Percentiles rank a stretch among this genome's conserved stretches.
Evolutionary conservation across 768 basidiomycete genomes (phyloP).

Genomic region (Cystobasidiopsis lactophilus): DNA sequence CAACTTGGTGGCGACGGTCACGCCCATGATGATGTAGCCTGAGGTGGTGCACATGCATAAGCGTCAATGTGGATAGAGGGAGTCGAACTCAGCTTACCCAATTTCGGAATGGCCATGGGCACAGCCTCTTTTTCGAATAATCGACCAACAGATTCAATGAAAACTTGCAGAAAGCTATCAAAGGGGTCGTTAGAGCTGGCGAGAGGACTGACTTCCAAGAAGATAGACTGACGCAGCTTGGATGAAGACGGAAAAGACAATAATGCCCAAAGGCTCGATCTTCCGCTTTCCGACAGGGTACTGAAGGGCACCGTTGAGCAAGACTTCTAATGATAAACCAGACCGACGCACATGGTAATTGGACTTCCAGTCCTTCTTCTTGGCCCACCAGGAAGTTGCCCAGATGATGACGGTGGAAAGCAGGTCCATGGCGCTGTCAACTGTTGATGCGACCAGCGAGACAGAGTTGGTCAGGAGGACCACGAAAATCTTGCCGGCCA

Average conservation of each 20-base stretch:
- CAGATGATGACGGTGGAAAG: conserved; percentile 28
- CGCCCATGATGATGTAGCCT: conserved; percentile 21
- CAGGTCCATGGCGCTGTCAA: conserved; percentile 28
- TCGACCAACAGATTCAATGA: conserved; percentile 27
- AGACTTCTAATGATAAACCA: conserved; percentile 4
- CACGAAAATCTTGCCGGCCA: conserved; percentile 25
- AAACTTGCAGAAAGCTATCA: conserved; percentile 19
- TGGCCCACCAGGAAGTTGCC: conserved; percentile 24
- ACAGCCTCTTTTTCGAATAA: conserved; percentile 16
- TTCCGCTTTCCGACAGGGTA: conserved; percentile 24
- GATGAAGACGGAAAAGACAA: conserved; percentile 28
- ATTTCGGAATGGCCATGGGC: conserved; percentile 15
- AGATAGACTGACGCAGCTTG: conserved; percentile 21
- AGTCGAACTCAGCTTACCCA: no score
- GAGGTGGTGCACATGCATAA: no score
- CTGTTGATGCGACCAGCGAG: conserved; percentile 26
- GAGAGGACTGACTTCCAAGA: neutral
- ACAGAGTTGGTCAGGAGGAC: conserved; percentile 27
- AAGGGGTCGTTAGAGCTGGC: neutral
- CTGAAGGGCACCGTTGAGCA: conserved; percentile 9
- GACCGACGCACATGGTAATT: conserved; percentile 1
- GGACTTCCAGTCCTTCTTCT: conserved; percentile 11
- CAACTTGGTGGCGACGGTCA: conserved; percentile 25
- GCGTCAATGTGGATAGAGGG: no score
- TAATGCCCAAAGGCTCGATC: conserved; percentile 27